Base-by-base conservation (phyloP, 805 yeast genomes). In the Lachancea dasiensis region DNA sequence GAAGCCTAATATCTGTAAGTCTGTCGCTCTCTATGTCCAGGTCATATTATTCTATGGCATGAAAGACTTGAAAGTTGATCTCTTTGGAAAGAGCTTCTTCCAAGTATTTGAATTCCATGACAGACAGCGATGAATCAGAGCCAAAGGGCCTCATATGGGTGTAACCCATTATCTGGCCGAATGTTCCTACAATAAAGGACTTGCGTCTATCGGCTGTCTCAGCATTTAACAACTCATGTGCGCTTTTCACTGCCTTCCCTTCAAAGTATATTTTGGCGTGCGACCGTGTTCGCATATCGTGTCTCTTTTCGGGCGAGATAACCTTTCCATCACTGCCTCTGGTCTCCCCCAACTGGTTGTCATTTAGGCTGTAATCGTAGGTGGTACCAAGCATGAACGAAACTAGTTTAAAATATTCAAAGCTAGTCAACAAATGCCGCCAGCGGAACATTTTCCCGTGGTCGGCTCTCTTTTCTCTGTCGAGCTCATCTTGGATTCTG, bases 321-420 rank as follows among this genome's bases (percentile, higher is more conserved):
- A 46, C 43, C 19, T 48, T 48, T 9, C 51, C 49, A 20, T 48
- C 51, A 18, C 48, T 45, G 5, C 51, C 51, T 6, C 46, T 46
- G 4, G 51, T 45, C 28, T 45, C 48, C 1, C 46, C 49, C n/a
- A 40, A 28, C 16, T 38, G 36, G 21, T 48, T 48, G 25, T 48
- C 49, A 25, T 48, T 48, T 5, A 48, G 37, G 21, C 37, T 22
- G 27, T 40, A 43, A 23, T 48, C 42, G 34, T 45, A 48, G 5
- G 39, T 35, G 23, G 44, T 39, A 4, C 51, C 51, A 23, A 48
- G 40, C 31, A 46, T 40, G 27, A 43, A 48, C 8, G 44, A 40
- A 8, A 48, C 46, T 38, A 48, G 32, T 31, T 43, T 46, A 28
- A 48, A 38, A 31, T 48, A 48, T 29, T 48, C 49, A 28, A 46